phyloP scores from a whole-genome alignment of 1,284 basidiomycete genomes.

The Athelia sp. region DNA sequence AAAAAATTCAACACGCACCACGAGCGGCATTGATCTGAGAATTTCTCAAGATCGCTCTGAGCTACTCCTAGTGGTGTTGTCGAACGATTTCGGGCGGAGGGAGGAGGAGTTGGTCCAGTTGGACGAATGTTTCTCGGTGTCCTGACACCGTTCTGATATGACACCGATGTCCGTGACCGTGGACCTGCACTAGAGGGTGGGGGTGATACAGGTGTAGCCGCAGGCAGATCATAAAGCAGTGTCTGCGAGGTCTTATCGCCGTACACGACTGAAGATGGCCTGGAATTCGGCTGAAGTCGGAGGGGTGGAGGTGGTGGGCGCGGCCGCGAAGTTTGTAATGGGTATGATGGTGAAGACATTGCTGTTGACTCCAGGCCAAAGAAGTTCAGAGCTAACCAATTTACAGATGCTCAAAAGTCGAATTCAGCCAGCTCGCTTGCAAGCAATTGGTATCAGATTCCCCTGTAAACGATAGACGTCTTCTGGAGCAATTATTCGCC shows the following conservation, averaged over 20 bases:
- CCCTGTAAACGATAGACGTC: too few species aligned
- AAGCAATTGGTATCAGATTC: too few species aligned
- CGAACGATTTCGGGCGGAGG: slow-evolving; percentile 51
- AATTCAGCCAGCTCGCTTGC: too few species aligned
- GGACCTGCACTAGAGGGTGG: slow-evolving; percentile 46
- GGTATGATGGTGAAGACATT: slow-evolving; percentile 60
- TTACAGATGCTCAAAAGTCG: too few species aligned
- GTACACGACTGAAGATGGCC: slow-evolving; percentile 37
- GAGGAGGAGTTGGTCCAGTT: slow-evolving; percentile 55
- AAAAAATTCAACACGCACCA: slow-evolving; percentile 44
- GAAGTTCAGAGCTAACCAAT: background rate
- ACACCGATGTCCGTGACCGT: slow-evolving; percentile 43
- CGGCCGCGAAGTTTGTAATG: slow-evolving; percentile 56
- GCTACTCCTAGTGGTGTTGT: slow-evolving; percentile 56
- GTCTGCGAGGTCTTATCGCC: slow-evolving; percentile 41
- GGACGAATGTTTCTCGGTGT: slow-evolving; percentile 46
- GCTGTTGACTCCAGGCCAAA: slow-evolving; percentile 3
- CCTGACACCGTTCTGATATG: slow-evolving; percentile 28
- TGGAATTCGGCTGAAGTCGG: slow-evolving; percentile 43
- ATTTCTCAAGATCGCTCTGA: slow-evolving; percentile 62
- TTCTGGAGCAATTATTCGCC: too few species aligned
- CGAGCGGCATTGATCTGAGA: slow-evolving; percentile 66
- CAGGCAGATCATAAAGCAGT: slow-evolving; percentile 73
- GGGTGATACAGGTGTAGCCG: slow-evolving; percentile 40
- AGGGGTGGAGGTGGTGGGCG: slow-evolving; percentile 62